Evolutionary conservation across 805 yeast species (phyloP), one percentile per base, ranked within the genome.

Genomic region (Cyberlindnera maritima): DNA sequence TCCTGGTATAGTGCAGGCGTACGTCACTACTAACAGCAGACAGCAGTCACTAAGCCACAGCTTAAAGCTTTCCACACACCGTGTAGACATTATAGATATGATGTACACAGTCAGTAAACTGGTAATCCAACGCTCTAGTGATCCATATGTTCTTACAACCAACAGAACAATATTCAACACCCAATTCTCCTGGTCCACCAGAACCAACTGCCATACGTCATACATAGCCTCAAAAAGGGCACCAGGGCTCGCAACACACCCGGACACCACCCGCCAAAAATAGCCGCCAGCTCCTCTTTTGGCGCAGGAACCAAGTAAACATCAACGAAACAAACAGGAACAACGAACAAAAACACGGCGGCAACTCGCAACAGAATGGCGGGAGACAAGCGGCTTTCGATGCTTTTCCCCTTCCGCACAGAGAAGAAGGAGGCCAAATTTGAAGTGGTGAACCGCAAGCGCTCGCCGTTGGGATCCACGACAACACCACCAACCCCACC

Each of bases 381-480:
- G 3, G 52, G 52, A 9, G 58, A 52, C 28, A 60, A 59, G 48
- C 48, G 64, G 35, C 47, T 59, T 4, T 60, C 64, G 12, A 17
- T 59, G 32, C 47, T 60, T 6, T 57, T 58, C 31, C 60, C 60
- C 23, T 57, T 60, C 45, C 46, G 51, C 12, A 4, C 48, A 3
- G 46, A 49, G 17, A 48, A 51, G 49, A 54, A 56, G 39, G 56
- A 52, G 38, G 39, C 53, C 5, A 59, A 58, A 48, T 57, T 58
- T 19, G 63, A 60, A 23, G 63, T 59, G 3, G 51, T 58, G 20
- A 60, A 58, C 44, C 43, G 63, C 23, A 60, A 58, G 53, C 57
- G 55, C 36, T 53, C 56, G 1, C 63, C 63, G 3, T 34, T 51
- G 36, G 45, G 23, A 25, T 14, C 46, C 9, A 18, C 45, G 32